phyloP scores from a whole-genome alignment of 768 basidiomycete genomes.

The Leccinum ochraceum region DNA sequence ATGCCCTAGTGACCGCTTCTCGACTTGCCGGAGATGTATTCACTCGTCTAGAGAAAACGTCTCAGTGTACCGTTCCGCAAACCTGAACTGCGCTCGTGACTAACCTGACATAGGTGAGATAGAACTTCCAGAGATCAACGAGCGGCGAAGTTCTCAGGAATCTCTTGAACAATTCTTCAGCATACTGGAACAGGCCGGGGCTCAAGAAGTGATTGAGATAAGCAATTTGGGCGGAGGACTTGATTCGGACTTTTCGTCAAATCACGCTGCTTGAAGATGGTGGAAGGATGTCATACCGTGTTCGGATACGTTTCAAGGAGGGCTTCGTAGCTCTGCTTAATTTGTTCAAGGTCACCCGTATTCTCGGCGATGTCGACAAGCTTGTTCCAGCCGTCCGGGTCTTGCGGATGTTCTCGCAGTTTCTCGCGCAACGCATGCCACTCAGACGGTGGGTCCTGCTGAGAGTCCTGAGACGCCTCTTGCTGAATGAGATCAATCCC shows the following conservation, averaged over 20 bases:
- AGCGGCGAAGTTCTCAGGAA: slow-evolving; percentile 84
- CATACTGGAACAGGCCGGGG: slow-evolving; percentile 66
- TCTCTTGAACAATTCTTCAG: slow-evolving; percentile 86
- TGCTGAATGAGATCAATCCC: slow-evolving; percentile 23
- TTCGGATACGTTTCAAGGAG: slow-evolving; percentile 88
- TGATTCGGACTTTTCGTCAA: slow-evolving; percentile 27
- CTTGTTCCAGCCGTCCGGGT: slow-evolving; percentile 77
- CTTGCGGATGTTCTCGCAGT: slow-evolving; percentile 66
- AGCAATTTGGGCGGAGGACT: slow-evolving; percentile 83
- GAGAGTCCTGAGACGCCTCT: slow-evolving; percentile 24
- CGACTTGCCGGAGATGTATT: slow-evolving; percentile 69
- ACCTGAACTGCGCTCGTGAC: slow-evolving; percentile 32
- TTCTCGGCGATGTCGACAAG: slow-evolving; percentile 77
- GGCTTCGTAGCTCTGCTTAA: slow-evolving; percentile 80
- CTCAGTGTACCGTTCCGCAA: slow-evolving; percentile 13
- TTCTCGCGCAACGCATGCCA: slow-evolving; percentile 64
- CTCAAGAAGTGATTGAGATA: slow-evolving; percentile 79
- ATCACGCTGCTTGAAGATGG: slow-evolving; percentile 26
- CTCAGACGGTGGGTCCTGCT: slow-evolving; percentile 52
- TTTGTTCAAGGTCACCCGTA: slow-evolving; percentile 74
- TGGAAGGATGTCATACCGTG: slow-evolving; percentile 62
- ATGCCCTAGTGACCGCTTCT: slow-evolving; percentile 81
- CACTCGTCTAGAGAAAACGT: slow-evolving; percentile 50
- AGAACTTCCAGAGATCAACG: slow-evolving; percentile 91
- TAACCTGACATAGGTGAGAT: slow-evolving; percentile 89